Evolutionary conservation across 805 yeast genomes (phyloP), one percentile per base, ranked within the genome.

Genomic region (Cyberlindnera amylophila): DNA sequence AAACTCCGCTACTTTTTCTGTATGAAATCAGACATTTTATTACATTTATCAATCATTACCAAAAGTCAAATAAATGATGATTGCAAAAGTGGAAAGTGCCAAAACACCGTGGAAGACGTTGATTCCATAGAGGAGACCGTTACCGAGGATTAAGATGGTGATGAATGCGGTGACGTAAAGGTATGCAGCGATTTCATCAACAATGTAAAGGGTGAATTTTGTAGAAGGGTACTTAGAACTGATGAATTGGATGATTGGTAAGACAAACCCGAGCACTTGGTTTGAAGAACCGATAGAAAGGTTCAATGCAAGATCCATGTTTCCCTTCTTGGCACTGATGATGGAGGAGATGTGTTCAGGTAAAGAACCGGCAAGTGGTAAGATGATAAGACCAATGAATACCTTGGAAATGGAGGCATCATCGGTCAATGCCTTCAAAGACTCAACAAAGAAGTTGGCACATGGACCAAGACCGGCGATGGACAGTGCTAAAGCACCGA

Each of bases 301-400:
- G 36, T 50, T 52, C 2, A 53, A 27, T 5, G 58, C 43, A 2
- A 53, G 32, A 28, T 53, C 58, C 46, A 53, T 42, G 24, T 50
- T 50, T 3, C 55, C 54, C 39, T 50, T 53, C 32, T 45, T 45
- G 3, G 58, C 58, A 38, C 48, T 41, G 32, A 48, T 37, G 18
- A 53, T 35, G 1, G 55, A 47, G 6, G 58, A 51, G 18, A 50
- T 44, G 30, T 53, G 58, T 34, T 53, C 58, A 4, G 58, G 58
- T 9, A 53, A 26, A 6, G 55, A 51, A 26, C 58, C 58, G 2
- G 55, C 58, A 13, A 52, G 34, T 29, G 56, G 58, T 15, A 54
- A 15, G 34, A 54, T 50, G 37, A 52, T 54, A 30, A 52, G 37
- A 31, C 58, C 58, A 30, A 54, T 45, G 36, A 54, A 54, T 4